phyloP scores from a whole-genome alignment of 108 stramenopile species.

The Epithemia pelagica region DNA sequence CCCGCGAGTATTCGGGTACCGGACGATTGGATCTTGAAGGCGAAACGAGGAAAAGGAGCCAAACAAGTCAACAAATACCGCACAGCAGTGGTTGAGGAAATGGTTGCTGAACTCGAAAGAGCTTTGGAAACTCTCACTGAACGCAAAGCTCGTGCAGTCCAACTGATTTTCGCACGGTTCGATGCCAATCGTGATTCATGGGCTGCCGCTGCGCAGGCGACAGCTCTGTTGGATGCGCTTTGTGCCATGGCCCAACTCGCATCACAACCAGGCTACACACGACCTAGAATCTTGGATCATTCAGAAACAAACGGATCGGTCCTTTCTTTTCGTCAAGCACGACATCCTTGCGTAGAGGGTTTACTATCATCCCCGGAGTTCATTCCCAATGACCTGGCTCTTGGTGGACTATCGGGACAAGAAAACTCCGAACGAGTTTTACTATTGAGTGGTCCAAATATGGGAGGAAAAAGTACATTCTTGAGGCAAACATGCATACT shows the following conservation, averaged over 20 bases:
- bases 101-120: conserved; percentile 73
- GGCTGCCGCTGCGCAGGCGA: conserved; percentile 79
- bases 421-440: conserved; percentile 45
- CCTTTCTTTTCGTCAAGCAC: conserved; percentile 1
- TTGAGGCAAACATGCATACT: conserved; percentile 97
- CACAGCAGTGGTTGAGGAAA: conserved; percentile 60
- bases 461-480: conserved; percentile 91
- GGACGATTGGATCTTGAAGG: conserved; percentile 74
- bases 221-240: conserved; percentile 91
- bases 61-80: conserved; percentile 91
- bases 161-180: conserved; percentile 92
- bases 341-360: conserved; percentile 93
- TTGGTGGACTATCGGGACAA: conserved; percentile 41
- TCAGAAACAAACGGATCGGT: conserved; percentile 56
- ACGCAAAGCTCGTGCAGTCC: conserved; percentile 87
- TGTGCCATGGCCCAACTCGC: conserved; percentile 86
- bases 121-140: conserved; percentile 75
- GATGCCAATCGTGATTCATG: conserved; percentile 80
- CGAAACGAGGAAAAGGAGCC: conserved; percentile 72
- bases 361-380: conserved; percentile 72
- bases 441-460: conserved; percentile 95
- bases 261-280: conserved; percentile 61
- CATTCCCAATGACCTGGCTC: conserved; percentile 89
- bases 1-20: conserved; percentile 82
- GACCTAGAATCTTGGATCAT: conserved; percentile 63